Conservation (phyloP, 2,329 filamentous ascomycete genomes). For the Diaporthe sp. region DNA sequence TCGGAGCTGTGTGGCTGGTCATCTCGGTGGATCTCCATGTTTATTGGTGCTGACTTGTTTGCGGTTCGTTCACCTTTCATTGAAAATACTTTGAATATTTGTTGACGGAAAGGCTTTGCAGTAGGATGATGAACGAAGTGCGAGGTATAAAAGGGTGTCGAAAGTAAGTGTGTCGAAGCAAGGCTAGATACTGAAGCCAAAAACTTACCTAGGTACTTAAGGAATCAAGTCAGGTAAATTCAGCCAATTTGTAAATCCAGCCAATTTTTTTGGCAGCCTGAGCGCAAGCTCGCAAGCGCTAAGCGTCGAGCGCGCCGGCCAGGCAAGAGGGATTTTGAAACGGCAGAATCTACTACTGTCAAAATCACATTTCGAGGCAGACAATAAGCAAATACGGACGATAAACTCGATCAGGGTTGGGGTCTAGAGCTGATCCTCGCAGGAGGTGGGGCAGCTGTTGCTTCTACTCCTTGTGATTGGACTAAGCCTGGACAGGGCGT, state of each 20-base stretch:
- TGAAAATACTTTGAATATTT: neutral
- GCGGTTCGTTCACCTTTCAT: too few species aligned
- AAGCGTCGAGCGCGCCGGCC: too few species aligned
- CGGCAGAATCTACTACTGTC: too few species aligned
- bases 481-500: conserved; percentile 9
- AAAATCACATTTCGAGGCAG: neutral
- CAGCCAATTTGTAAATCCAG: neutral
- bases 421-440: neutral
- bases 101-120: neutral
- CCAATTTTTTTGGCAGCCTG: neutral
- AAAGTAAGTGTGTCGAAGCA: neutral
- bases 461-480: conserved; percentile 12
- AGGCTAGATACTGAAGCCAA: neutral
- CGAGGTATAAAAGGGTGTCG: neutral
- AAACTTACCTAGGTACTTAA: neutral
- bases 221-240: neutral
- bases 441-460: conserved; percentile 10
- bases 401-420: neutral
- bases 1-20: neutral
- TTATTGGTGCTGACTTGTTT: neutral
- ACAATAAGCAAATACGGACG: neutral
- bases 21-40: neutral
- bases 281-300: neutral
- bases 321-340: too few species aligned
- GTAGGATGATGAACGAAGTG: neutral